Conservation (phyloP, 148 eudicot genomes). For the Vaccinium corymbosum region DNA sequence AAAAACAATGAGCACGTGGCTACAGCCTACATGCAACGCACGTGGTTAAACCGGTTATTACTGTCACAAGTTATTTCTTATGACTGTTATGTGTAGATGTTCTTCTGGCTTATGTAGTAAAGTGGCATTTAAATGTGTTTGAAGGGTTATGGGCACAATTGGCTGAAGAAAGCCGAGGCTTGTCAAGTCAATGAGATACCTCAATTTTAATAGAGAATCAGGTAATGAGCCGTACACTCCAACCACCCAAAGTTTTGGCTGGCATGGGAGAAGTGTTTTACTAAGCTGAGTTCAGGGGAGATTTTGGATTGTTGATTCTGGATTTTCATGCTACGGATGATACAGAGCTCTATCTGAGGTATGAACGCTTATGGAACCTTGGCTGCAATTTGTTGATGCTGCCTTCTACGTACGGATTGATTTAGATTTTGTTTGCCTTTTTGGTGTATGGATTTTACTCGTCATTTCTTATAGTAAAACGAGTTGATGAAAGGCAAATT, state of each 20-base stretch:
- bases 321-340: conserved; percentile 98
- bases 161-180: conserved; percentile 93
- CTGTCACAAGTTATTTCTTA: background rate
- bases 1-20: too few species aligned
- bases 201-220: conserved; percentile 85
- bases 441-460: background rate
- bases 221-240: conserved; percentile 84
- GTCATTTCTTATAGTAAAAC: background rate
- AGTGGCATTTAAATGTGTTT: conserved; percentile 12
- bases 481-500: conserved; percentile 1
- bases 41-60: background rate
- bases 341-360: conserved; percentile 97
- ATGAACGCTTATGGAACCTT: background rate
- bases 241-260: conserved; percentile 60
- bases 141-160: conserved; percentile 97
- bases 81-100: background rate
- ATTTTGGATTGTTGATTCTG: conserved; percentile 96
- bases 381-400: background rate
- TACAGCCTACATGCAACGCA: too few species aligned
- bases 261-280: conserved; percentile 55
- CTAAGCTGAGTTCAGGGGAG: conserved; percentile 87
- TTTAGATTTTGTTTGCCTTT: background rate
- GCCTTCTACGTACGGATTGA: background rate
- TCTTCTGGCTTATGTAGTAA: background rate
- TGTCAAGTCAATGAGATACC: conserved; percentile 84